phyloP scores from a whole-genome alignment of 495 filamentous ascomycete species.

The Xylaria nigripes region DNA sequence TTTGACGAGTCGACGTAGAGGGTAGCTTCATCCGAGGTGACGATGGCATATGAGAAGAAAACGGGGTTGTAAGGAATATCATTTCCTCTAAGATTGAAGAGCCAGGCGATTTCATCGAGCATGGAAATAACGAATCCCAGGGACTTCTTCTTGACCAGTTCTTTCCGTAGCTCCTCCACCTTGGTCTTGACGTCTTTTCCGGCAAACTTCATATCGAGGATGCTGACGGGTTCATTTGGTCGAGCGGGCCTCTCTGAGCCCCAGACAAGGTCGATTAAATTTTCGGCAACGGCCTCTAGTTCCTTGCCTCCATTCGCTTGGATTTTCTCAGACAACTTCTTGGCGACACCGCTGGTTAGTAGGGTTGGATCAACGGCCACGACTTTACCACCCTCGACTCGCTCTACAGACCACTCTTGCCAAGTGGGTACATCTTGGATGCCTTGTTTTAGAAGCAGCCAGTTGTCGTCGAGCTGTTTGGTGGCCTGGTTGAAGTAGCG shows the following conservation, averaged over 20 bases:
- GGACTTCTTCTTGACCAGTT: conserved; percentile 84
- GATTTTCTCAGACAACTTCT: conserved; percentile 79
- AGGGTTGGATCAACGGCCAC: conserved; percentile 90
- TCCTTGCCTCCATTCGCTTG: conserved; percentile 77
- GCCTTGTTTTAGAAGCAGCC: conserved; percentile 87
- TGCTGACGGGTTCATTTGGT: conserved; percentile 67
- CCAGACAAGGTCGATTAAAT: conserved; percentile 87
- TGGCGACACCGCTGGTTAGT: conserved; percentile 75
- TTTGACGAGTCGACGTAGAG: conserved; percentile 81
- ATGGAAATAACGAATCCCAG: conserved; percentile 85
- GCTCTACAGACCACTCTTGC: conserved; percentile 92
- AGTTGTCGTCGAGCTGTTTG: conserved; percentile 88
- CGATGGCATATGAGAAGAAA: conserved; percentile 92
- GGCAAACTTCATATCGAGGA: conserved; percentile 62
- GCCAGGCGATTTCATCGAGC: conserved; percentile 96
- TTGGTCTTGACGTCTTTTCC: conserved; percentile 82
- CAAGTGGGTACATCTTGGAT: conserved; percentile 90
- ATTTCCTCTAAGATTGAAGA: conserved; percentile 91
- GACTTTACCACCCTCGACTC: conserved; percentile 72
- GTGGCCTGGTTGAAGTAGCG: conserved; percentile 97
- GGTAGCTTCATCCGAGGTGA: conserved; percentile 73
- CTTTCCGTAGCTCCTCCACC: conserved; percentile 77
- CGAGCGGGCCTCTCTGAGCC: conserved; percentile 60
- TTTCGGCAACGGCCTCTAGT: conserved; percentile 63
- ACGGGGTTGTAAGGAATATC: conserved; percentile 99